Evolutionary conservation across 2,329 filamentous ascomycete species (phyloP).

Genomic region (Verticillium klebahnii): DNA sequence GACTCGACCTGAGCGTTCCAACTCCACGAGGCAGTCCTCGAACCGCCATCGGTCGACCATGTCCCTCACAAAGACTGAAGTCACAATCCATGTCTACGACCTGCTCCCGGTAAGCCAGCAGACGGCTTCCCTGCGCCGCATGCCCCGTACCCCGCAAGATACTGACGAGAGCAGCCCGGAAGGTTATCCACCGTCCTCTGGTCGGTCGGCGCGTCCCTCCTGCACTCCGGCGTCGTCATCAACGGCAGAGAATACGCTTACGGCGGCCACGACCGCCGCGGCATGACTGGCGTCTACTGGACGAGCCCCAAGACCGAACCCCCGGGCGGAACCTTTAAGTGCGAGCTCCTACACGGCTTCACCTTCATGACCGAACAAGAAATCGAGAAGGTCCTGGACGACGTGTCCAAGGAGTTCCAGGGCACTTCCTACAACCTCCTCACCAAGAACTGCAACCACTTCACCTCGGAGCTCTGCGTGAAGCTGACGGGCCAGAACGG

Average conservation of each 20-base stretch:
- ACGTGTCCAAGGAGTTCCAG: conserved; percentile 66
- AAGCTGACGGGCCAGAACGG: conserved; percentile 66
- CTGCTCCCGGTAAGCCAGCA: conserved; percentile 58
- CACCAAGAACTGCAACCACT: conserved; percentile 85
- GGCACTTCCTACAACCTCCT: conserved; percentile 77
- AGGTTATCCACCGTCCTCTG: conserved; percentile 72
- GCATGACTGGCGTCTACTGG: conserved; percentile 77
- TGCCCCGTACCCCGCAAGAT: background rate
- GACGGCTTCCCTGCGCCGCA: background rate
- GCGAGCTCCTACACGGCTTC: conserved; percentile 74
- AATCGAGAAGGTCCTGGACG: conserved; percentile 65
- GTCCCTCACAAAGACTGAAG: conserved; percentile 67
- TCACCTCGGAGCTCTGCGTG: conserved; percentile 72
- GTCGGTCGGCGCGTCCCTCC: conserved; percentile 70
- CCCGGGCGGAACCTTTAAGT: conserved; percentile 72
- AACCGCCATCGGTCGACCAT: conserved; percentile 58
- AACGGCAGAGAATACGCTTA: conserved; percentile 79
- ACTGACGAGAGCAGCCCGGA: conserved; percentile 50
- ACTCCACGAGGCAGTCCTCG: conserved; percentile 15
- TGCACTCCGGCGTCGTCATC: conserved; percentile 81
- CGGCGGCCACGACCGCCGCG: conserved; percentile 69
- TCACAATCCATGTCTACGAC: conserved; percentile 75
- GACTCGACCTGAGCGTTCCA: background rate
- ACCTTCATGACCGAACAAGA: conserved; percentile 65
- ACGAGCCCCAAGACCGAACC: conserved; percentile 68